Evolutionary conservation across 306 rosid genomes (phyloP).

Genomic region (Phaseolus lunatus): DNA sequence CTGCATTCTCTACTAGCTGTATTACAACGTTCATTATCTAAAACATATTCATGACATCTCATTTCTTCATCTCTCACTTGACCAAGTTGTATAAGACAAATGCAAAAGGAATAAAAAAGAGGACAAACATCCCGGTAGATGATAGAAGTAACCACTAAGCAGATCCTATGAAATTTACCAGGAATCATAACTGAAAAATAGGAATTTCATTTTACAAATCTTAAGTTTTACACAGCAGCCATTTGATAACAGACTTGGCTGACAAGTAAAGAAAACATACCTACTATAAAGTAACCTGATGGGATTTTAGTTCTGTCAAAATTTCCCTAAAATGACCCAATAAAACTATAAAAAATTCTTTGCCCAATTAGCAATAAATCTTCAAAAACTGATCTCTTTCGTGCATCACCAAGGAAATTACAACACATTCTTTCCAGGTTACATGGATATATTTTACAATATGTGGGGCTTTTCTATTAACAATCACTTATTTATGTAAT

Average conservation of each 20-base stretch:
- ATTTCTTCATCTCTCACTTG: neutral
- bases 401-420: neutral
- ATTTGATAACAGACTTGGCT: neutral
- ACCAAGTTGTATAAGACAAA: neutral
- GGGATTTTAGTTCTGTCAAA: neutral
- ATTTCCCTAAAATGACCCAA: neutral
- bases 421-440: neutral
- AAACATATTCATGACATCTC: neutral
- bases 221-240: neutral
- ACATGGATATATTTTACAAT: neutral
- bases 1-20: conserved; percentile 3
- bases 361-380: neutral
- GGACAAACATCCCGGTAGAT: neutral
- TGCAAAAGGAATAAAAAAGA: neutral
- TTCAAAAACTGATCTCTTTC: neutral
- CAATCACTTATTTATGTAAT: neutral
- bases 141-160: neutral
- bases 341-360: neutral
- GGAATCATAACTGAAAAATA: neutral
- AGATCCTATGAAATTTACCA: neutral
- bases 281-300: neutral
- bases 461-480: neutral
- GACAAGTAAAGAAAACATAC: neutral
- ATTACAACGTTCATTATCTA: neutral
- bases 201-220: neutral